Conservation (phyloP, 164 flowering plant species). For the Magnolia sinica region DNA sequence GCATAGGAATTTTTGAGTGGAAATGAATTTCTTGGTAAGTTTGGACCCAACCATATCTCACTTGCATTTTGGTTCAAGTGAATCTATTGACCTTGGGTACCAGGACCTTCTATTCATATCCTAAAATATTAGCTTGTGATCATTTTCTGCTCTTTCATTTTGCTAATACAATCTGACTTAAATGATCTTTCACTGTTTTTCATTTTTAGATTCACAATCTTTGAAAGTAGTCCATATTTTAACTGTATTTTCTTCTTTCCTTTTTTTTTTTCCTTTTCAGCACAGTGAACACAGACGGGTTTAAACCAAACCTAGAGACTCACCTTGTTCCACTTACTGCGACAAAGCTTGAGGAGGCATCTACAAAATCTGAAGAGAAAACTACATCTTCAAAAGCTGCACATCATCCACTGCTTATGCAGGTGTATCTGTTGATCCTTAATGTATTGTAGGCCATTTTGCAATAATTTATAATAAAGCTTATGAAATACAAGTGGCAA, state of each 20-base stretch:
- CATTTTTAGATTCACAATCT: background rate
- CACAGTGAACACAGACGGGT: constrained; percentile 85
- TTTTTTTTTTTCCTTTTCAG: constrained; percentile 32
- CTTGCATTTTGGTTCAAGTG: background rate
- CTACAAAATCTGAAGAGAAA: constrained; percentile 51
- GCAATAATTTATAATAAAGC: background rate
- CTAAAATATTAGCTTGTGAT: background rate
- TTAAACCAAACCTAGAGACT: constrained; percentile 94
- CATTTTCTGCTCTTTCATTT: background rate
- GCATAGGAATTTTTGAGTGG: too few species aligned
- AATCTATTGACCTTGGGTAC: background rate
- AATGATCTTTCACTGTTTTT: background rate
- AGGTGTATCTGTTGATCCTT: constrained; percentile 38
- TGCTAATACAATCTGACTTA: background rate
- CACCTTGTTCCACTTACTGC: constrained; percentile 80
- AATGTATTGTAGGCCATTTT: background rate
- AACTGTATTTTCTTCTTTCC: constrained; percentile 11
- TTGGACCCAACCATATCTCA: background rate
- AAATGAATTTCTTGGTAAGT: too few species aligned
- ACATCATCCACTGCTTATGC: constrained; percentile 82
- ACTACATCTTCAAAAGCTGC: constrained; percentile 36
- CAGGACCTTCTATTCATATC: background rate
- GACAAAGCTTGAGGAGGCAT: constrained; percentile 51
- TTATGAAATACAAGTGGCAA: background rate
- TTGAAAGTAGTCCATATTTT: background rate